Conservation (phyloP, 768 basidiomycete species). For the Boletus rufocinnamomeus region DNA sequence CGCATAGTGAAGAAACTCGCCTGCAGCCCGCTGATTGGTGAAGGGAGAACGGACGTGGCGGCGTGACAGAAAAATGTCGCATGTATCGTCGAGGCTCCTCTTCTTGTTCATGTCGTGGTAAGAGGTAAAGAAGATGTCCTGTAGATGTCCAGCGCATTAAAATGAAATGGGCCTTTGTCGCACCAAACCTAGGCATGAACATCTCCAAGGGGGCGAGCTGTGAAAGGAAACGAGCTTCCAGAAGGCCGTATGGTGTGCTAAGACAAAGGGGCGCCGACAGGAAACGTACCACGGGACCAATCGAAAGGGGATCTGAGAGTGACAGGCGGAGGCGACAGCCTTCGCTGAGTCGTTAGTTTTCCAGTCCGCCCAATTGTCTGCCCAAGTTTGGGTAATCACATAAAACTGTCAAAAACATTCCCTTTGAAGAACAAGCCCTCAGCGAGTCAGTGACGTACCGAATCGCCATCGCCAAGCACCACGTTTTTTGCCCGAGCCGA, state of each 20-base stretch:
- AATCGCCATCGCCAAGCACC: slow-evolving; percentile 6
- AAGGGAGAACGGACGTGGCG: slow-evolving; percentile 13
- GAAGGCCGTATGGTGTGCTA: slow-evolving; percentile 9
- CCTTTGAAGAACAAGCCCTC: slow-evolving; percentile 12
- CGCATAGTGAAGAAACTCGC: slow-evolving; percentile 8
- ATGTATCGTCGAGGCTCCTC: slow-evolving; percentile 35
- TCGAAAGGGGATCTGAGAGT: slow-evolving; percentile 11
- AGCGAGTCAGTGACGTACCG: slow-evolving; percentile 1
- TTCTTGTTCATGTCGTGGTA: slow-evolving; percentile 29
- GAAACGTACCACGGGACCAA: slow-evolving; percentile 2
- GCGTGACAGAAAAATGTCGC: slow-evolving; percentile 32
- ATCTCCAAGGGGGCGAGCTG: slow-evolving; percentile 16
- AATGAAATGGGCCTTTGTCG: slow-evolving; percentile 22
- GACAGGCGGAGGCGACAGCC: background rate
- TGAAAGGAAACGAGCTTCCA: slow-evolving; percentile 21
- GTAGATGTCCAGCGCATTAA: slow-evolving; percentile 10
- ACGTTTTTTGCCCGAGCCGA: slow-evolving; percentile 12
- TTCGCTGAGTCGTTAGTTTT: slow-evolving; percentile 25
- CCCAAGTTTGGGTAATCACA: slow-evolving; percentile 16
- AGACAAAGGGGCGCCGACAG: slow-evolving; percentile 27
- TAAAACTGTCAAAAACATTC: slow-evolving; percentile 7
- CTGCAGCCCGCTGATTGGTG: slow-evolving; percentile 9
- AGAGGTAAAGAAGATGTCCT: slow-evolving; percentile 16
- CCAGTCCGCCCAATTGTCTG: slow-evolving; percentile 32
- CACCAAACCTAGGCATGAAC: background rate